phyloP scores from a whole-genome alignment of 176 grass and related monocot species.

The Phragmites australis region DNA sequence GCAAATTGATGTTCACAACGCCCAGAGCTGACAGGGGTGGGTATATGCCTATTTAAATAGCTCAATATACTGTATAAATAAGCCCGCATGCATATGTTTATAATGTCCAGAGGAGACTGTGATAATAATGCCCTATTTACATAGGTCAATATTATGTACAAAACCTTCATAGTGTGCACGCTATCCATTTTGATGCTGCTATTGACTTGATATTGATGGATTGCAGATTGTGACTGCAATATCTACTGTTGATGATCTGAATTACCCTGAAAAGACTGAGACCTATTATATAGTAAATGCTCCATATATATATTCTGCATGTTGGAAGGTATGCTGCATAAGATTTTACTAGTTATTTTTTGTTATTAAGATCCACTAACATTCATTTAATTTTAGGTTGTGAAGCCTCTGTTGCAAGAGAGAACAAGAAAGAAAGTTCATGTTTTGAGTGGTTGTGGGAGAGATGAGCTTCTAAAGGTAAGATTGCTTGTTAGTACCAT shows the following conservation, averaged over 20 bases:
- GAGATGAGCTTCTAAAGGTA: slow-evolving; percentile 87
- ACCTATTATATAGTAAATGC: slow-evolving; percentile 94
- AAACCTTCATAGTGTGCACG: not conserved
- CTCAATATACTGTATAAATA: not conserved
- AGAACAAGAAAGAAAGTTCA: slow-evolving; percentile 84
- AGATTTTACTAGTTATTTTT: not conserved
- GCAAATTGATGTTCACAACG: not conserved
- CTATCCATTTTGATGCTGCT: slow-evolving; percentile 1
- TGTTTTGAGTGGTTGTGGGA: slow-evolving; percentile 73
- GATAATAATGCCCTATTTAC: not conserved
- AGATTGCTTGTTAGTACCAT: not conserved
- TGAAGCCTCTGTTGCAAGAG: slow-evolving; percentile 96
- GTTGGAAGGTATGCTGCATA: slow-evolving; percentile 75
- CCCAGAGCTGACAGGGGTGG: not conserved
- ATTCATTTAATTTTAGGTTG: slow-evolving; percentile 56
- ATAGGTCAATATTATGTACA: not conserved
- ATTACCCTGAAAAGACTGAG: slow-evolving; percentile 93
- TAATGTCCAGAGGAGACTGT: not conserved
- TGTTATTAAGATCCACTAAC: not conserved
- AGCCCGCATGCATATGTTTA: not conserved
- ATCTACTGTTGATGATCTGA: slow-evolving; percentile 87
- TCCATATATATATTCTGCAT: slow-evolving; percentile 93
- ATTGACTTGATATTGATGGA: slow-evolving; percentile 28
- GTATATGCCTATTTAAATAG: not conserved
- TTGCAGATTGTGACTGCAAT: slow-evolving; percentile 78